Evolutionary conservation across 352 stramenopile species (phyloP), one percentile per base, ranked within the genome.

Genomic region (Achlya hypogyna): DNA sequence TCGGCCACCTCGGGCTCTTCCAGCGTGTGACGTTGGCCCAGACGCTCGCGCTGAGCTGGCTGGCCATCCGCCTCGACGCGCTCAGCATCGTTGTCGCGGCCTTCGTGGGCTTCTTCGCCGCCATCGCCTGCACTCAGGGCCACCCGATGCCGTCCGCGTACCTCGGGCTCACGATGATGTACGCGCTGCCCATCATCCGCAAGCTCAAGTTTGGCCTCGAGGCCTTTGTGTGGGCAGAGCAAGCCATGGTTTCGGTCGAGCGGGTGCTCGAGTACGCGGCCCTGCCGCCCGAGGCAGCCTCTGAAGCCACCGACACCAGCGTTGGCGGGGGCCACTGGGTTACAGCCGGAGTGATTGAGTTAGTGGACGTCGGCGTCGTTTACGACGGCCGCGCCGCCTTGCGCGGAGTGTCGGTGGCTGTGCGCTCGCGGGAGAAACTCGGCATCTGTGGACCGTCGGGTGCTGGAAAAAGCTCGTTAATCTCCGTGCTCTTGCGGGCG

Each of bases 201-300:
- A 95, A 93, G 56, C 69, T 96, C n/a, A 96, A 95, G 47, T 77
- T 82, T 0, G 78, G 93, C 20, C 72, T 97, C 16, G 84, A 82
- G 4, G 88, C 81, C 29, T 93, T 96, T 27, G 75, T 93, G 34
- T 86, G 92, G 51, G 95, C 88, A 0, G 90, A 97, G 72, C 88
- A 91, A 27, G 83, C 96, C 42, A 95, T 97, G 84, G 91, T 97
- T n/a, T 80, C 83, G 5, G 87, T 96, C 16, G 89, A 97, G 71
- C 85, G 89, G 18, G 77, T 96, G 28, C 81, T 85, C 31, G 88
- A 96, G 71, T 97, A 96, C 74, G 63, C 72, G 0, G 73, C 77
- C 53, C 56, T 94, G 8, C 67, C 78, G 1, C 58, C 71, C 5
- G 84, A 91, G 67, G 78, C 84, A 54, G n/a, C 40, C 1, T 52